Conservation (phyloP, 306 rosid species). For the Citrullus colocynthis region DNA sequence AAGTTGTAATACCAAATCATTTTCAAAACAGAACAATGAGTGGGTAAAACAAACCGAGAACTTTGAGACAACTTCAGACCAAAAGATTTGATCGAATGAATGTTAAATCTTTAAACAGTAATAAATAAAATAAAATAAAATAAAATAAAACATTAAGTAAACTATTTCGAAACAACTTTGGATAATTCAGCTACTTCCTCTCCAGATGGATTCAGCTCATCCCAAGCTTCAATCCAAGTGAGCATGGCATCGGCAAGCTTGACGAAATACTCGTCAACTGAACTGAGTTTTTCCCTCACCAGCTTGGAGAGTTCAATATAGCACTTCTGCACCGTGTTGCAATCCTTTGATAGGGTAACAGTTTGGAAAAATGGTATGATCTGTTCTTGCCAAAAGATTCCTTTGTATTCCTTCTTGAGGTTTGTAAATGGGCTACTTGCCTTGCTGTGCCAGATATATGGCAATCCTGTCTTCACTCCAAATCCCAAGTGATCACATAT, state of each 20-base stretch:
- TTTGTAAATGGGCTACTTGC: conserved; percentile 82
- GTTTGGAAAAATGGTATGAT: conserved; percentile 70
- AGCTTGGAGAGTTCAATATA: conserved; percentile 69
- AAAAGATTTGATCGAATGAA: conserved; percentile 16
- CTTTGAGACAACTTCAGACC: conserved; percentile 10
- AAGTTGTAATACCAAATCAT: not conserved
- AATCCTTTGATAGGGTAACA: conserved; percentile 50
- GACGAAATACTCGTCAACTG: conserved; percentile 58
- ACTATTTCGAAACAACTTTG: not conserved
- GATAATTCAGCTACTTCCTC: conserved; percentile 20
- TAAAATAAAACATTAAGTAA: not conserved
- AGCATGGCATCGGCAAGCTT: conserved; percentile 74
- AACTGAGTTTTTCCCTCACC: conserved; percentile 64
- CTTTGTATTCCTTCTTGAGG: conserved; percentile 78
- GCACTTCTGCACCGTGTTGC: conserved; percentile 59
- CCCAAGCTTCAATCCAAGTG: conserved; percentile 88
- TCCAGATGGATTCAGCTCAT: conserved; percentile 42
- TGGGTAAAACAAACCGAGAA: not conserved
- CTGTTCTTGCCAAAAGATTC: conserved; percentile 84
- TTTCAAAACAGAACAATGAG: not conserved
- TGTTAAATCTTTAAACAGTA: not conserved
- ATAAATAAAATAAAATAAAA: too few relatives aligned
- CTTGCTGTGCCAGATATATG: conserved; percentile 87
- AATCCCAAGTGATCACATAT: conserved; percentile 66
- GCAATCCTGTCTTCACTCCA: conserved; percentile 83